Base-by-base conservation (phyloP, 208 protist genomes). In the Jaenimonas drosophilae region DNA sequence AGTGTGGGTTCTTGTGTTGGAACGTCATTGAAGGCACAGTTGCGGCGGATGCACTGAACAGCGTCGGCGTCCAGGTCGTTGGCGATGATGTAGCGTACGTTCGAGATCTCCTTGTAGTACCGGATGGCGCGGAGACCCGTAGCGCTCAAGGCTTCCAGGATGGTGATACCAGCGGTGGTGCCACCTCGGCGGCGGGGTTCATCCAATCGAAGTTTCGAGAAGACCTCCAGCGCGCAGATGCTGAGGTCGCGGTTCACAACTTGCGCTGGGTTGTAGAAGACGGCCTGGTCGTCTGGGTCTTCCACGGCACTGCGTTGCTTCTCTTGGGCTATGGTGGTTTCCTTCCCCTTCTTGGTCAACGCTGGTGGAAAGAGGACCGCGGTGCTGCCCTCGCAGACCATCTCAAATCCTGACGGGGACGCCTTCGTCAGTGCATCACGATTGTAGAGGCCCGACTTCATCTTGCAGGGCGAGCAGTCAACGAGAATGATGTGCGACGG, bases 181-280 rank as follows among this genome's bases (percentile, higher is more conserved):
- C 82, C 76, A 23, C 82, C 76, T n/a, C 73, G 65, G 16, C 77
- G 59, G 3, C 43, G 64, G 2, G 74, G 59, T 68, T 92, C 73
- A 6, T 56, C 30, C 31, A 57, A 39, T 2, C 81, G 67, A 17
- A 64, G 38, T 4, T 58, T 57, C 0, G 64, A 53, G 53, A 97
- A 99, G 20, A 76, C 70, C 40, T 84, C 74, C 19, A 99, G 77
- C 28, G 75, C 87, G 31, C 95, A 77, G 21, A 97, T 88, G 46
- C 96, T 98, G 30, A 99, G 47, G 65, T 99, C 98, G 16, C 98
- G 76, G 60, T 99, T 99, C 14, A 99, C 94, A 17, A 97, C 91
- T 58, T 98, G 96, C 12, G 94, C 96, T 1, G 90, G 92, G 59
- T 99, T 98, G 78, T 99, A 99, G 59, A 98, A 98, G 17, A 97